Evolutionary conservation across 75 land plant species (phyloP).

Genomic region (Pinus tabuliformis): DNA sequence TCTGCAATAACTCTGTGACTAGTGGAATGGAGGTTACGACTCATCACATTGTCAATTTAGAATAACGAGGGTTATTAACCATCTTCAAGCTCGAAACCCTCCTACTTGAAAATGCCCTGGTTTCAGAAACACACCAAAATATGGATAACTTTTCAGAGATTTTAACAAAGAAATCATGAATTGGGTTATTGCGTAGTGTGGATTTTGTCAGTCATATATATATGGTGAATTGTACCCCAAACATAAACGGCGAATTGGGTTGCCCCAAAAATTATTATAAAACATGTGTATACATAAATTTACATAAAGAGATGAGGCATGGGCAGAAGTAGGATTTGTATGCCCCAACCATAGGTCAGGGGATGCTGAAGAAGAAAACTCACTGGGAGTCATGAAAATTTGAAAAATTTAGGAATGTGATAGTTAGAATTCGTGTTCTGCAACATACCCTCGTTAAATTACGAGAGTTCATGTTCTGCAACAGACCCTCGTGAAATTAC

Average conservation of each 20-base stretch:
- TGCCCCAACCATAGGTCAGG: too few species aligned
- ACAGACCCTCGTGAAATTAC: too few species aligned
- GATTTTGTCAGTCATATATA: background rate
- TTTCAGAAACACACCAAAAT: background rate
- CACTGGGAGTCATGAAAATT: too few species aligned
- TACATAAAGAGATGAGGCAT: background rate
- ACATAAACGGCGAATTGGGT: background rate
- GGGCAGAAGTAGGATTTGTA: background rate
- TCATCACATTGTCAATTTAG: background rate
- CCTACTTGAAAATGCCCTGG: background rate
- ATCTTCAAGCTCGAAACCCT: background rate
- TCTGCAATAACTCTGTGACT: constrained; percentile 45
- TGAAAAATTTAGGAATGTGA: too few species aligned
- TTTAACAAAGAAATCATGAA: background rate
- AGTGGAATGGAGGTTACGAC: background rate
- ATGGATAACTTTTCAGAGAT: background rate
- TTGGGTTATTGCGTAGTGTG: background rate
- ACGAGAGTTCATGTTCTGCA: too few species aligned
- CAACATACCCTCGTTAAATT: too few species aligned
- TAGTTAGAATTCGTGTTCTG: too few species aligned
- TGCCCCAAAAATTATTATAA: background rate
- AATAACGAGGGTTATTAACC: background rate
- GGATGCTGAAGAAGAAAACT: too few species aligned
- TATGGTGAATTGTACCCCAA: too few species aligned
- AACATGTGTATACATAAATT: background rate